These are phyloP conservation scores for Harrya chromipes DNA, from an alignment of 768 basidiomycete genomes.

Conservation along the genomic window DNA sequence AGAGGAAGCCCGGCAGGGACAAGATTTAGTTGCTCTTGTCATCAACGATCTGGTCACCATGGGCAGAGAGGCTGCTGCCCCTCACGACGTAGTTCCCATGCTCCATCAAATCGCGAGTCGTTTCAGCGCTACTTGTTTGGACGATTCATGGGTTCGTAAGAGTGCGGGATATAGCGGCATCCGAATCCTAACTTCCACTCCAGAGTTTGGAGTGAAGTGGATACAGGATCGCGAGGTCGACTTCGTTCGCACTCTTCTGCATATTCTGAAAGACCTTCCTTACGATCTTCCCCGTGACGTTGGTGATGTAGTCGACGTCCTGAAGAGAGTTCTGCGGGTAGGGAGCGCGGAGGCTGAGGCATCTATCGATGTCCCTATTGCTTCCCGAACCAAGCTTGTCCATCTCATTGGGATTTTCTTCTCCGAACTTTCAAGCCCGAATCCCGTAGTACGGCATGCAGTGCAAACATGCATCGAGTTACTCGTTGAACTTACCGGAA, in stretches of 20 bases:
- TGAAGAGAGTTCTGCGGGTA: constrained; percentile 62
- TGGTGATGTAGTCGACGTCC: constrained; percentile 72
- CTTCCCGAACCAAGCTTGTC: constrained; percentile 52
- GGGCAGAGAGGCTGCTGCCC: constrained; percentile 44
- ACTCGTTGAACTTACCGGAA: constrained; percentile 69
- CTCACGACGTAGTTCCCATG: constrained; percentile 59
- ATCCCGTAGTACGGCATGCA: constrained; percentile 78
- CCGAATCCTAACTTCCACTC: constrained; percentile 69
- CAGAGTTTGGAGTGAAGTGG: constrained; percentile 74
- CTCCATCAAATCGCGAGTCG: constrained; percentile 81
- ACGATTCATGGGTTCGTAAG: constrained; percentile 87
- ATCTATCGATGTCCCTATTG: constrained; percentile 40
- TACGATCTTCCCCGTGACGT: constrained; percentile 83
- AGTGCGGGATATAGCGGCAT: constrained; percentile 88
- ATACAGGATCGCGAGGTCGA: constrained; percentile 85
- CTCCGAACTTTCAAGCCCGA: constrained; percentile 85
- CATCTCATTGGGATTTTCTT: constrained; percentile 81
- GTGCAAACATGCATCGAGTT: constrained; percentile 78
- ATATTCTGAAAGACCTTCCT: constrained; percentile 93
- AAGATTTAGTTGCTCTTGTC: constrained; percentile 57
- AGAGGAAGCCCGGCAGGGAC: constrained; percentile 58
- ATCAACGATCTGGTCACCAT: constrained; percentile 64
- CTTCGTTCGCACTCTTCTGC: constrained; percentile 83
- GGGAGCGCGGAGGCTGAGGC: constrained; percentile 51
- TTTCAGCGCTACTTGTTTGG: constrained; percentile 83